phyloP scores from a whole-genome alignment of 495 filamentous ascomycete genomes.

The Letharia columbiana region DNA sequence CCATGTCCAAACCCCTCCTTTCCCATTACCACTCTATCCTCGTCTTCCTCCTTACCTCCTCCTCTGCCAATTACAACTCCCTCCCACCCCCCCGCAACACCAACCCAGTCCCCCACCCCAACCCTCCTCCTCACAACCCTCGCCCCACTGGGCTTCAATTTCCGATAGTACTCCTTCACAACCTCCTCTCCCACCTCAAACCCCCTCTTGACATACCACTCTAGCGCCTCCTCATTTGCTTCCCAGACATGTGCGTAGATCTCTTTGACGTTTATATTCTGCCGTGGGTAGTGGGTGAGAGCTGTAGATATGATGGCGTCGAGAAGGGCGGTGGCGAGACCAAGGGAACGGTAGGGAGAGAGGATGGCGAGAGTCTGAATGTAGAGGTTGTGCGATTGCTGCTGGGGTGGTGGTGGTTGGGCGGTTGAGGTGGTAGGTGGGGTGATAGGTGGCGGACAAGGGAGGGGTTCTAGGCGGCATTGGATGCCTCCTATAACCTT shows the following conservation, averaged over 20 bases:
- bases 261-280: constrained; percentile 38
- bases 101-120: constrained; percentile 20
- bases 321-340: constrained; percentile 70
- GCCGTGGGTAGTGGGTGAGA: constrained; percentile 27
- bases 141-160: constrained; percentile 70
- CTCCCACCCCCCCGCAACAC: background rate
- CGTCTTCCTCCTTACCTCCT: background rate
- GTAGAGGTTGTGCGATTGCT: constrained; percentile 48
- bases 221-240: constrained; percentile 72
- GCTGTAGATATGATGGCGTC: constrained; percentile 42
- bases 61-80: background rate
- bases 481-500: constrained; percentile 77
- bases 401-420: constrained; percentile 27
- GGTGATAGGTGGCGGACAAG: constrained; percentile 27
- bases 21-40: background rate
- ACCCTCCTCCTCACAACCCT: constrained; percentile 56
- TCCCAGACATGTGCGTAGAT: constrained; percentile 94
- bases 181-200: constrained; percentile 54
- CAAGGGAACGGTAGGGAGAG: constrained; percentile 70
- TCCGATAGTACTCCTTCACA: constrained; percentile 73
- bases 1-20: background rate
- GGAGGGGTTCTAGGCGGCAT: constrained; percentile 60
- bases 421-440: background rate
- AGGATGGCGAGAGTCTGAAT: constrained; percentile 79
- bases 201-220: constrained; percentile 79